A percentile compares a stretch with the other conserved stretches of the same genome.
Evolutionary conservation across 495 filamentous ascomycete species (phyloP).

Genomic region (Aspergillus sclerotioniger): DNA sequence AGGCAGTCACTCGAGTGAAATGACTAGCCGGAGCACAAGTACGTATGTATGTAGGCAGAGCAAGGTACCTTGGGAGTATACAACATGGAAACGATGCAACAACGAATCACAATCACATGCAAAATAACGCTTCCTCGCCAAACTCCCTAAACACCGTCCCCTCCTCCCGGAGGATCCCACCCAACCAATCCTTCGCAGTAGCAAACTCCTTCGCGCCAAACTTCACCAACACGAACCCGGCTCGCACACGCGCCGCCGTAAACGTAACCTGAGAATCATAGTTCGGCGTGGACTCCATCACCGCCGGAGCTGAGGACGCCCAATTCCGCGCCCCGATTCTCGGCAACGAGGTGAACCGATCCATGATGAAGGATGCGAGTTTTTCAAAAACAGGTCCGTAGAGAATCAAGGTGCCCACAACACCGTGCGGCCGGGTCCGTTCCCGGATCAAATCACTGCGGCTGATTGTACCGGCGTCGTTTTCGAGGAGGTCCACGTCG

Average conservation of each 20-base stretch:
- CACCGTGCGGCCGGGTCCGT: slow-evolving; percentile 48
- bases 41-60: too few relatives aligned
- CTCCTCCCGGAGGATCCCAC: slow-evolving; percentile 53
- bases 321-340: slow-evolving; percentile 83
- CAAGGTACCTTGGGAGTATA: too few relatives aligned
- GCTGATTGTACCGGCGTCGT: slow-evolving; percentile 40
- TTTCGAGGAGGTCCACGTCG: slow-evolving; percentile 23
- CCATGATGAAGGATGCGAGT: slow-evolving; percentile 67
- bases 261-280: slow-evolving; percentile 67
- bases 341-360: slow-evolving; percentile 71
- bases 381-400: slow-evolving; percentile 66
- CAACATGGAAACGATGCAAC: too few relatives aligned
- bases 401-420: slow-evolving; percentile 82
- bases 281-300: slow-evolving; percentile 31
- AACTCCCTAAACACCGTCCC: slow-evolving; percentile 57
- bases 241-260: slow-evolving; percentile 78
- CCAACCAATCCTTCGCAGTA: slow-evolving; percentile 60
- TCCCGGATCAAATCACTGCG: slow-evolving; percentile 45
- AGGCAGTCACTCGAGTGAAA: not conserved
- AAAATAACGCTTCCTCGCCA: slow-evolving; percentile 62
- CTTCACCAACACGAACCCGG: slow-evolving; percentile 83
- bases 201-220: slow-evolving; percentile 67
- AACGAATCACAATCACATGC: slow-evolving; percentile 35
- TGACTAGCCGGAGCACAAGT: not conserved
- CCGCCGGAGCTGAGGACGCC: slow-evolving; percentile 25